Evolutionary conservation across 1,284 basidiomycete genomes (phyloP).

Genomic region (Cystobasidium pallidum): DNA sequence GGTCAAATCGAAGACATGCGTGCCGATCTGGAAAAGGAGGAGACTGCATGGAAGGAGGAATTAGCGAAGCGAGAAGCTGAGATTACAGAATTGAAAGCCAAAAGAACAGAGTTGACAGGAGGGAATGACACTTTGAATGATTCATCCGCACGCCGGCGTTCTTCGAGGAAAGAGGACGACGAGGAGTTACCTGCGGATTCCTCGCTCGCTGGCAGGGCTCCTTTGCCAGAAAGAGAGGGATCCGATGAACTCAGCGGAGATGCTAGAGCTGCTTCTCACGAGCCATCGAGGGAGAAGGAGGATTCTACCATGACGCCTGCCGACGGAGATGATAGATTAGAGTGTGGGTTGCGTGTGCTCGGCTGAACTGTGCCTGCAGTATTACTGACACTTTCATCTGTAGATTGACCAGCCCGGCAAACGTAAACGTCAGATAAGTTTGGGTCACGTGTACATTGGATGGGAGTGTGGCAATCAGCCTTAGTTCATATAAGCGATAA

Average conservation of each 20-base stretch:
- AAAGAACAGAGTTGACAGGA: conserved; percentile 23
- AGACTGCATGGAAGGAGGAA: conserved; percentile 33
- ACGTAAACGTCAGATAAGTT: not conserved
- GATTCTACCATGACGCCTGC: conserved; percentile 29
- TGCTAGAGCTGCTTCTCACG: conserved; percentile 9
- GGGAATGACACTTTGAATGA: conserved; percentile 2
- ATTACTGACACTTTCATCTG: not conserved
- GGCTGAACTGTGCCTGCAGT: no score
- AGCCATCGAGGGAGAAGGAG: conserved; percentile 17
- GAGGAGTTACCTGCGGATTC: not conserved
- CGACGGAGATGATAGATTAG: conserved; percentile 38
- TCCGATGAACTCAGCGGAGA: conserved; percentile 31
- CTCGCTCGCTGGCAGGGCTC: conserved; percentile 22
- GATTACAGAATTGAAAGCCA: conserved; percentile 28
- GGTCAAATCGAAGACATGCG: conserved; percentile 45
- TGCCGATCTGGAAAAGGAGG: conserved; percentile 39
- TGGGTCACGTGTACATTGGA: conserved; percentile 14
- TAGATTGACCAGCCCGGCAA: not conserved
- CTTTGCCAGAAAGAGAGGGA: conserved; percentile 39
- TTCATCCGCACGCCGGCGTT: not conserved
- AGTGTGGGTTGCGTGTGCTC: conserved; percentile 6
- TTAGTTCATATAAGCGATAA: not conserved
- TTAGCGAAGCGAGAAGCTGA: conserved; percentile 21
- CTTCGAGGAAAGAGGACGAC: conserved; percentile 2
- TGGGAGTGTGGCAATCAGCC: not conserved